Evolutionary conservation across 176 grass and related monocot genomes (phyloP).

Genomic region (Oryza brachyantha): DNA sequence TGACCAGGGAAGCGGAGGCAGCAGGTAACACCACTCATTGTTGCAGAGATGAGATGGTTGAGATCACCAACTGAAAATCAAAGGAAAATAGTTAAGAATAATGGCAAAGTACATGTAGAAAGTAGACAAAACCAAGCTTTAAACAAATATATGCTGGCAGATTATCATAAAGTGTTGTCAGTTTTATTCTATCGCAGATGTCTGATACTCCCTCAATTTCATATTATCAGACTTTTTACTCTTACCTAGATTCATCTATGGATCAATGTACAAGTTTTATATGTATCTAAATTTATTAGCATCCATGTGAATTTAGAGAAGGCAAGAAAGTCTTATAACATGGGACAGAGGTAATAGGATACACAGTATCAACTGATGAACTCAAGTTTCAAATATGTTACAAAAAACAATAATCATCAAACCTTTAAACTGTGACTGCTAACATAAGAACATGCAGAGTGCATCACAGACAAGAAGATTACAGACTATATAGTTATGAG

Average conservation of each 20-base stretch:
- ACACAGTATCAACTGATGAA: no score
- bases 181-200: background rate
- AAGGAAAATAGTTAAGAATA: background rate
- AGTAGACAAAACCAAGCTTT: background rate
- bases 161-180: background rate
- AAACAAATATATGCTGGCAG: background rate
- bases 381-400: background rate
- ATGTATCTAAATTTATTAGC: no score
- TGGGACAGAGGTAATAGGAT: no score
- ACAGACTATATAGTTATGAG: background rate
- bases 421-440: no score
- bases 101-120: background rate
- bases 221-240: no score
- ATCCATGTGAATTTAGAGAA: no score
- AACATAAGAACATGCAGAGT: background rate
- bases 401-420: background rate
- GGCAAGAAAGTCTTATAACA: no score
- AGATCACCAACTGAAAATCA: constrained; percentile 76
- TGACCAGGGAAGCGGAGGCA: constrained; percentile 77
- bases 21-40: constrained; percentile 89
- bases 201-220: no score
- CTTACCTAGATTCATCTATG: no score
- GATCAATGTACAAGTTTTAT: no score
- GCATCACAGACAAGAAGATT: background rate
- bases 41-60: constrained; percentile 86